Evolutionary conservation across 202 grass and related monocot species (phyloP).

Genomic region (Saccharum hybrid): DNA sequence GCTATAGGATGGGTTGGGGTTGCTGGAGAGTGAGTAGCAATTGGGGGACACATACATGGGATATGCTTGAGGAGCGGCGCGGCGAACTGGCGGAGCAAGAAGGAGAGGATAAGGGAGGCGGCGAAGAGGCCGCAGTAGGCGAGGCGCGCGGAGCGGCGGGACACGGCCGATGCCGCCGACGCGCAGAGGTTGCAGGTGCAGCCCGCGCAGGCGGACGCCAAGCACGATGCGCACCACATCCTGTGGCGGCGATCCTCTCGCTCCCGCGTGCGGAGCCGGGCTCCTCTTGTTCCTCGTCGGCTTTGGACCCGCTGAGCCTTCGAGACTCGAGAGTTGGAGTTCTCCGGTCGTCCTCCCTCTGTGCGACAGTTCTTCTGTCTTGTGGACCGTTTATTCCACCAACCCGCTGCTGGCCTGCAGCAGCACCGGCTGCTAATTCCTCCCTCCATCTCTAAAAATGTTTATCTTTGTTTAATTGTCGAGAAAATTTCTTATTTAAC

Average conservation of each 20-base stretch:
- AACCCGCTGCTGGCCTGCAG: too few species aligned
- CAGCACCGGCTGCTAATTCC: too few species aligned
- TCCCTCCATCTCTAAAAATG: too few species aligned
- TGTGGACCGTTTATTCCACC: too few species aligned
- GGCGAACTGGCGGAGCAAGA: conserved; percentile 85
- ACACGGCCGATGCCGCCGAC: conserved; percentile 68
- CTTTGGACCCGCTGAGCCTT: not conserved
- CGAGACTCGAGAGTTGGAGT: not conserved
- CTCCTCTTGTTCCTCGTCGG: not conserved
- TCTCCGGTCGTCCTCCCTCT: not conserved
- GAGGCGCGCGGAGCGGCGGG: conserved; percentile 85
- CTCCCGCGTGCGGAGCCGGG: not conserved
- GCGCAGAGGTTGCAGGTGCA: conserved; percentile 84
- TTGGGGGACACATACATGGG: conserved; percentile 58
- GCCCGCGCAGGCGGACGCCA: conserved; percentile 80
- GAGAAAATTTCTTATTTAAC: too few species aligned
- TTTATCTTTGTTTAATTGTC: too few species aligned
- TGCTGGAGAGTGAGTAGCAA: not conserved
- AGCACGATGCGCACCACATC: conserved; percentile 88
- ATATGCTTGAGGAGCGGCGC: conserved; percentile 82
- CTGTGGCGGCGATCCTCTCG: conserved; percentile 12
- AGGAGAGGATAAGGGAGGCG: conserved; percentile 83
- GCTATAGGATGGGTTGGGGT: not conserved
- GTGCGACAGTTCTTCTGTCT: too few species aligned
- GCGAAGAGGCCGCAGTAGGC: conserved; percentile 93